Evolutionary conservation across 2,329 filamentous ascomycete genomes (phyloP), one percentile per base, ranked within the genome.

Genomic region (Beauveria australis): DNA sequence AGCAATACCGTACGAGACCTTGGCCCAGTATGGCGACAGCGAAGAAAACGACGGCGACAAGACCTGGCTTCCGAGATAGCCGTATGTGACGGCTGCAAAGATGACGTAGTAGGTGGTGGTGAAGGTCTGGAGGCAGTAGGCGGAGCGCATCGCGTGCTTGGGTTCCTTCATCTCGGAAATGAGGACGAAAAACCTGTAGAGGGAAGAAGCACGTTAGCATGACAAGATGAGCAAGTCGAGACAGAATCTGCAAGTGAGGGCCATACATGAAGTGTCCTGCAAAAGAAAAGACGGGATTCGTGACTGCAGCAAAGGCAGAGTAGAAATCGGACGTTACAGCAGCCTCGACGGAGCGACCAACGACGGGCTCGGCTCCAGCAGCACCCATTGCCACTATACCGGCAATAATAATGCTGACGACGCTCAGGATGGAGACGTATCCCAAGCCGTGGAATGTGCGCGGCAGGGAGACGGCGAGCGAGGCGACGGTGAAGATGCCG

Each of bases 121-220:
- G 63, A 79, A 76, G 48, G 73, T 70, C 66, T 82, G 79, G 26
- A 83, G 72, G 3, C 73, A 71, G 69, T 76, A 81, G 0, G 79
- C 79, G 0, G 81, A 76, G 60, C 80, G 79, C 75, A 81, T 80
- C 2, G 78, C 77, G 56, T 81, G 78, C 58, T 74, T 72, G 5
- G 80, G 80, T 46, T 72, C 70, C 62, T 75, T 75, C 79, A 82
- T 81, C 65, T 82, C 80, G 0, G 78, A 80, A 44, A 81, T 78
- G 40, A 81, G 72, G 52, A 79, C 75, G 69, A 81, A 81, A 67
- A 81, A 82, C 63, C 64, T 66, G 10, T 18, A 37, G 30, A 18
- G 14, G 22, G 28, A 28, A 8, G 53, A 26, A 14, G 22, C n/a
- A 22, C 8, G 37, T 53, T n/a, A 53, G 51, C 22, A 41, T 26